Evolutionary conservation across 805 yeast species (phyloP).

Genomic region (Soucietia sequanensis): DNA sequence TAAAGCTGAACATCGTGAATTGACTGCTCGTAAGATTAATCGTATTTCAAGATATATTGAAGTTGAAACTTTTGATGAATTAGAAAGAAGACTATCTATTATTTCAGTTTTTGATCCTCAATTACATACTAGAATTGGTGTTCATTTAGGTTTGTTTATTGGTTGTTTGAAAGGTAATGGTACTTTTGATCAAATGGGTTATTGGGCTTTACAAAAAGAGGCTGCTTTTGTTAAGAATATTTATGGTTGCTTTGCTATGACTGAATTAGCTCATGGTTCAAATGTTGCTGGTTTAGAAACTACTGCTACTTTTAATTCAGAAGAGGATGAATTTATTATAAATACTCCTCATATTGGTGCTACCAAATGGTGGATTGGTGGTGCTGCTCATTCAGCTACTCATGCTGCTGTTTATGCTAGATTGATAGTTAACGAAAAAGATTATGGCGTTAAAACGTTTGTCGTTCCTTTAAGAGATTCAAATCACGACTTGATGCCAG

Average conservation of each 20-base stretch:
- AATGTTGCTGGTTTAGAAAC: slow-evolving; percentile 90
- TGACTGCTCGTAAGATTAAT: slow-evolving; percentile 29
- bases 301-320: slow-evolving; percentile 72
- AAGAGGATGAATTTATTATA: slow-evolving; percentile 62
- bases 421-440: slow-evolving; percentile 71
- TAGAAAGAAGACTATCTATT: slow-evolving; percentile 28
- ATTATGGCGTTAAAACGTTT: slow-evolving; percentile 86
- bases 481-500: slow-evolving; percentile 68
- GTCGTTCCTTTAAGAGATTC: slow-evolving; percentile 84
- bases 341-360: slow-evolving; percentile 88
- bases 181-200: slow-evolving; percentile 30
- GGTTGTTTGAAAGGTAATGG: slow-evolving; percentile 35
- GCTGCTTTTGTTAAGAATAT: slow-evolving; percentile 28
- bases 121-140: slow-evolving; percentile 29
- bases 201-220: slow-evolving; percentile 32
- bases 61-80: slow-evolving; percentile 23
- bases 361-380: slow-evolving; percentile 97
- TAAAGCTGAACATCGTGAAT: slow-evolving; percentile 26
- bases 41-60: slow-evolving; percentile 33
- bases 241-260: slow-evolving; percentile 87
- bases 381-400: slow-evolving; percentile 90
- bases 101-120: slow-evolving; percentile 32
- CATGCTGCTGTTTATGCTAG: slow-evolving; percentile 82
- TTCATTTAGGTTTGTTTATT: slow-evolving; percentile 32
- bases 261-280: slow-evolving; percentile 87